Evolutionary conservation across 495 filamentous ascomycete species (phyloP), one percentile per base, ranked within the genome.

Genomic region (Neurospora sp.): DNA sequence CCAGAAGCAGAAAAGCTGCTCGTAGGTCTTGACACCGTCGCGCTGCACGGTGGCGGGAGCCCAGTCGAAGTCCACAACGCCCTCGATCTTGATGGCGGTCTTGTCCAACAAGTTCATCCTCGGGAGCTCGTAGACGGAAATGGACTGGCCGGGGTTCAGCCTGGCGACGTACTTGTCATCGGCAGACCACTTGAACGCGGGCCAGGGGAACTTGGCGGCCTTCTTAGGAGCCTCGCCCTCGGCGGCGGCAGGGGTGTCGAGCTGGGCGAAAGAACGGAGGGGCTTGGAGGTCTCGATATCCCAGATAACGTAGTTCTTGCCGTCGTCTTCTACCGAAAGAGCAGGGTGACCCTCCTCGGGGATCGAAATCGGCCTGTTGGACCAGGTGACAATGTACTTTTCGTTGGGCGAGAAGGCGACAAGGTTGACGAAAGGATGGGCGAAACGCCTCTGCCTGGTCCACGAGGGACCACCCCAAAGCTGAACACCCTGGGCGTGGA

Each of bases 231-330:
- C 79, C 61, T 82, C 73, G 42, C 79, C 80, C 38, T 84, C 86
- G 68, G 85, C 85, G 59, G 90, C 86, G 65, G 90, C 90, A 22
- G 91, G 89, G 27, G 89, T 79, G 72, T 98, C 96, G 76, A 97
- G 87, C 71, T 92, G 95, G 37, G 92, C 89, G 79, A 99, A 99
- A 0, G 94, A 97, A 40, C 96, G 92, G 41, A 99, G 85, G 39
- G 94, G 91, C 78, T 96, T 97, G 72, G 89, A 89, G 7, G 96
- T 94, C 74, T 91, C 93, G 71, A 98, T 89, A 82, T 99, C 96
- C 96, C 96, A 99, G 77, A 99, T 93, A 77, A 99, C 92, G 79
- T 98, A 98, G 87, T 97, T 97, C 88, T 98, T 98, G 74, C 96
- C 96, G 76, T 99, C 96, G 79, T 99, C 96, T 79, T 98, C 96